These are phyloP conservation scores for Ilex paraguariensis DNA, from an alignment of 305 asterid species.

Conservation along the genomic window DNA sequence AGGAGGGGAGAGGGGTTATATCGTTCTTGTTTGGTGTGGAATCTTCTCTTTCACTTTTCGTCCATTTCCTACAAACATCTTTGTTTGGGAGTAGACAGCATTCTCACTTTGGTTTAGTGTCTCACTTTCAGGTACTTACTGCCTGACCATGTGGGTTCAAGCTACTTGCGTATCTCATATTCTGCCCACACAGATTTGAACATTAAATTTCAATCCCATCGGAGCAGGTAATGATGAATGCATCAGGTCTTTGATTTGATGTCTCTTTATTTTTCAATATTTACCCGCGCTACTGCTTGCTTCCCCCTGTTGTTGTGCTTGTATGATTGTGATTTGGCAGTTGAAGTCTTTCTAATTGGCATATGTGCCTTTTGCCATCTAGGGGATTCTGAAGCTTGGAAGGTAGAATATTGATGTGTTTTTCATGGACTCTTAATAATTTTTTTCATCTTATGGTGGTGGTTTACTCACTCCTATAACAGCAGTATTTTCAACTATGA, in stretches of 20 bases:
- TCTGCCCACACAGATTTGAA: constrained; percentile 85
- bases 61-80: no score
- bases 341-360: constrained; percentile 40
- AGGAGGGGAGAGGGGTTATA: no score
- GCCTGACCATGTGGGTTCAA: constrained; percentile 58
- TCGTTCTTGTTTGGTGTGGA: neutral
- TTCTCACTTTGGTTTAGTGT: constrained; percentile 11
- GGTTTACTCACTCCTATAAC: neutral
- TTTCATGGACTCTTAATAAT: constrained; percentile 56
- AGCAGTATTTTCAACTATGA: no score
- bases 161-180: constrained; percentile 72
- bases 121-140: constrained; percentile 64
- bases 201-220: constrained; percentile 84
- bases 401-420: constrained; percentile 59
- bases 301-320: neutral
- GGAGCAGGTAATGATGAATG: constrained; percentile 56
- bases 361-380: constrained; percentile 42
- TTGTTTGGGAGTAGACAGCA: neutral
- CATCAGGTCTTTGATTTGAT: constrained; percentile 7
- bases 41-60: no score
- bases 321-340: constrained; percentile 11
- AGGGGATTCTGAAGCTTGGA: constrained; percentile 77
- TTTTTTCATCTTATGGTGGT: constrained; percentile 35
- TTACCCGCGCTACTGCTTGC: constrained; percentile 11
- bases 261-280: constrained; percentile 8